Base-by-base conservation (phyloP, 129 eudicot genomes). In the Chrysanthemum makinoi region DNA sequence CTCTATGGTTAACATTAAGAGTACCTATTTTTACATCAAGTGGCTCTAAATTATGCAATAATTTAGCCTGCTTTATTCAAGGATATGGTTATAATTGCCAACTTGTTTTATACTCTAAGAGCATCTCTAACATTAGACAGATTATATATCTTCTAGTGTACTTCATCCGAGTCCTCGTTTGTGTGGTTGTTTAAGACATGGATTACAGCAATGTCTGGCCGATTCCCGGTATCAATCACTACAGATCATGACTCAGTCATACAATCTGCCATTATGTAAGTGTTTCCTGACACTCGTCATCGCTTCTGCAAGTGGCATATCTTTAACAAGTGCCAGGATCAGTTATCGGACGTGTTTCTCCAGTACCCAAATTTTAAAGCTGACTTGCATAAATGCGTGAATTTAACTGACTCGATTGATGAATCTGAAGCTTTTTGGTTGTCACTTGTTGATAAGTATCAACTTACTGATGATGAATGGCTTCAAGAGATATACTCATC, bases 261-360 rank as follows among this genome's bases (percentile, higher is more conserved):
- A 57, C 87, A 69, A 51, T 74, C 86, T 64, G 94, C 94, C 65
- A 69, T 87, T 52, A 75, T 70, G 75, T 83, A 87, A 72, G 87
- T 84, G 48, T 87, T 87, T 64, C 94, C 94, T 0, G 72, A 70
- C 66, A 76, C 85, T 43, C 87, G 87, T 10, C 89, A 81, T 66
- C 89, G 94, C 19, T 87, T 84, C 80, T 82, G 94, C 70, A 87
- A 84, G 68, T 82, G 89, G 94, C 86, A 86, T 80, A 87, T 87
- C 56, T 84, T 87, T 44, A 82, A 78, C 22, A 86, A 87, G 77
- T 84, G 87, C 13, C 86, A 80, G 66, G 84, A 80, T 50, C 83
- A 84, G 65, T 69, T 87, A 79, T 81, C 85, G 60, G 82, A 81
- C 69, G 77, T 87, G 58, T 87, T 79, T 56, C 83, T 79, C 17